Percentiles rank a stretch among this genome's conserved stretches.
Evolutionary conservation across 2,329 filamentous ascomycete species (phyloP).

Genomic region (Exserohilum rostratum): DNA sequence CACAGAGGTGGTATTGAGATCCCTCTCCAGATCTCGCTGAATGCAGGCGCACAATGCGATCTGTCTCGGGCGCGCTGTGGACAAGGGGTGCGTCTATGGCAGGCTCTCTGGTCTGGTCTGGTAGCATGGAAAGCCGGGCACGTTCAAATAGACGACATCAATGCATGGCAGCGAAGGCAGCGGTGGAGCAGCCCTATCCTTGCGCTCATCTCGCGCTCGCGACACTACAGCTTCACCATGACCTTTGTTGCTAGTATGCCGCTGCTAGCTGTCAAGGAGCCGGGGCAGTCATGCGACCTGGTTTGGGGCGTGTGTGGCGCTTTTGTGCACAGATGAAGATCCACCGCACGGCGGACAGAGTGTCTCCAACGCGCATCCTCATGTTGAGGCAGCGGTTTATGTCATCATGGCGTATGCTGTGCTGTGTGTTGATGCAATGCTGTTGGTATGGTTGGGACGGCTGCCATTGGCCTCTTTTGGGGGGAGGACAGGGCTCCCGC

Average conservation of each 20-base stretch:
- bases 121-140: constrained; percentile 32
- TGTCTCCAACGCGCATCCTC: not conserved
- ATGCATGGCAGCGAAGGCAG: constrained; percentile 31
- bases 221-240: constrained; percentile 36
- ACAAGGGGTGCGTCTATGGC: constrained; percentile 21
- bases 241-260: constrained; percentile 35
- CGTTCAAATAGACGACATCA: constrained; percentile 42
- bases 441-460: not conserved
- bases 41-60: constrained; percentile 1
- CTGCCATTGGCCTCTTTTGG: not conserved
- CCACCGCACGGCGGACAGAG: constrained; percentile 23
- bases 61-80: constrained; percentile 32
- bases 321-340: constrained; percentile 33
- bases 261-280: constrained; percentile 34
- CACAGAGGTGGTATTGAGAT: constrained; percentile 3
- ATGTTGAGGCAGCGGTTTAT: not conserved
- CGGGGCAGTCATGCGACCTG: constrained; percentile 40
- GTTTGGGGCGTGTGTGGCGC: constrained; percentile 44
- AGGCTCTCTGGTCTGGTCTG: too few relatives aligned
- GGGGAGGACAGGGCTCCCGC: not conserved
- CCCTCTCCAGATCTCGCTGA: not conserved
- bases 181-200: constrained; percentile 41
- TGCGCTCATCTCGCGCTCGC: constrained; percentile 35
- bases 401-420: too few relatives aligned
- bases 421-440: not conserved